Evolutionary conservation across 1,139 yeast genomes (phyloP).

Genomic region (Sugiyamaella pinicola): DNA sequence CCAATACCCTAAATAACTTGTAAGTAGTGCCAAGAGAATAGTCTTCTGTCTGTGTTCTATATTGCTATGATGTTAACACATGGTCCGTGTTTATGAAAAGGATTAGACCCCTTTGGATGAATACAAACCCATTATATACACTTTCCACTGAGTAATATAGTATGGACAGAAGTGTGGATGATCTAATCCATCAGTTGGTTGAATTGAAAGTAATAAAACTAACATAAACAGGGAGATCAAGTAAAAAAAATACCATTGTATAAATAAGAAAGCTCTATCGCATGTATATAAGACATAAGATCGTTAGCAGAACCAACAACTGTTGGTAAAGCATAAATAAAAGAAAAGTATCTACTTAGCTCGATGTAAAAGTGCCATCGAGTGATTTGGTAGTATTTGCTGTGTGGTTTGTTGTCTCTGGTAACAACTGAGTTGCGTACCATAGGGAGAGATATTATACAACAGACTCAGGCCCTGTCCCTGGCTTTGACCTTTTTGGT

Average conservation of each 20-base stretch:
- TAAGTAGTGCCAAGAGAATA: constrained; percentile 5
- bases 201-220: too few relatives aligned
- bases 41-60: background rate
- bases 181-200: too few relatives aligned
- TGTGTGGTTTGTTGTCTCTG: constrained; percentile 3
- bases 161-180: background rate
- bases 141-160: constrained; percentile 14
- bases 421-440: background rate
- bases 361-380: constrained; percentile 17
- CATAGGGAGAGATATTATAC: background rate
- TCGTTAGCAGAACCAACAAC: background rate
- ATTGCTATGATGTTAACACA: constrained; percentile 40
- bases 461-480: background rate
- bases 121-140: constrained; percentile 38
- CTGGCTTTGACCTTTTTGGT: background rate
- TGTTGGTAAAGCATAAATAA: background rate
- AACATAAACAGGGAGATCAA: too few relatives aligned
- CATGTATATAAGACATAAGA: constrained; percentile 1
- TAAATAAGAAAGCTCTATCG: too few relatives aligned
- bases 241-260: background rate
- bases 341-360: background rate
- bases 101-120: constrained; percentile 46
- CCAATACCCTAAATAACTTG: constrained; percentile 11
- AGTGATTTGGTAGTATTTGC: constrained; percentile 13
- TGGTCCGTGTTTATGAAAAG: constrained; percentile 50